These are phyloP conservation scores for Acanthamoeba healyi DNA, from an alignment of 208 protist genomes.

Conservation along the genomic window DNA sequence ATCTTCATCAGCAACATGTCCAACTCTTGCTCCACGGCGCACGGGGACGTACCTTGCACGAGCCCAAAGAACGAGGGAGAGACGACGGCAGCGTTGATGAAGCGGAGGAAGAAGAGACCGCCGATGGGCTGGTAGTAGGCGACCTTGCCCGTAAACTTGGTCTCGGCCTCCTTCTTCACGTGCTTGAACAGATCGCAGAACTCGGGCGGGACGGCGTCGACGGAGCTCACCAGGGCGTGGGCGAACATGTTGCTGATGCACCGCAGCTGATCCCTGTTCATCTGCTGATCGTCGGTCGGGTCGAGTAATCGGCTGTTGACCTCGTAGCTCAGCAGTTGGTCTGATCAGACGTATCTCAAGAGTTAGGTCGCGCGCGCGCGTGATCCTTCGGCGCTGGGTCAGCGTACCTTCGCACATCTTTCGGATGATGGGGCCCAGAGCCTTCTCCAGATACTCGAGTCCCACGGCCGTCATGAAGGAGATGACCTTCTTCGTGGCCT, in stretches of 20 bases:
- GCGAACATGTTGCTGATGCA: slow-evolving; percentile 29
- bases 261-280: slow-evolving; percentile 6
- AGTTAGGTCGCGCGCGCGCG: too few relatives aligned
- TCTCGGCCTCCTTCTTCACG: slow-evolving; percentile 51
- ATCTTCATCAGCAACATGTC: too few relatives aligned
- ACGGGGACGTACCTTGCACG: slow-evolving; percentile 5
- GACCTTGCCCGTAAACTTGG: slow-evolving; percentile 34
- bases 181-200: slow-evolving; percentile 53
- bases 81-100: slow-evolving; percentile 42
- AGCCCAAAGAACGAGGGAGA: slow-evolving; percentile 21
- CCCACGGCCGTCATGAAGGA: slow-evolving; percentile 40
- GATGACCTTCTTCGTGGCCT: slow-evolving; percentile 65
- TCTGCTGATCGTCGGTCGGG: background rate
- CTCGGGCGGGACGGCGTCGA: slow-evolving; percentile 22
- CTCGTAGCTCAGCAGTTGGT: slow-evolving; percentile 57
- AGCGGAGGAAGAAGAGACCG: slow-evolving; percentile 52
- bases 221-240: background rate
- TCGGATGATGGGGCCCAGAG: slow-evolving; percentile 11
- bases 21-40: too few relatives aligned
- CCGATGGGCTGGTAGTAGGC: slow-evolving; percentile 59
- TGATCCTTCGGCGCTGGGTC: too few relatives aligned
- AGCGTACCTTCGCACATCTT: slow-evolving; percentile 44
- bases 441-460: slow-evolving; percentile 43
- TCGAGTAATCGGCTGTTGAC: slow-evolving; percentile 38
- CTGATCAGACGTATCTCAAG: background rate